These are phyloP conservation scores for Binderoboletus segoi DNA, from an alignment of 1,284 basidiomycete genomes.

Conservation along the genomic window DNA sequence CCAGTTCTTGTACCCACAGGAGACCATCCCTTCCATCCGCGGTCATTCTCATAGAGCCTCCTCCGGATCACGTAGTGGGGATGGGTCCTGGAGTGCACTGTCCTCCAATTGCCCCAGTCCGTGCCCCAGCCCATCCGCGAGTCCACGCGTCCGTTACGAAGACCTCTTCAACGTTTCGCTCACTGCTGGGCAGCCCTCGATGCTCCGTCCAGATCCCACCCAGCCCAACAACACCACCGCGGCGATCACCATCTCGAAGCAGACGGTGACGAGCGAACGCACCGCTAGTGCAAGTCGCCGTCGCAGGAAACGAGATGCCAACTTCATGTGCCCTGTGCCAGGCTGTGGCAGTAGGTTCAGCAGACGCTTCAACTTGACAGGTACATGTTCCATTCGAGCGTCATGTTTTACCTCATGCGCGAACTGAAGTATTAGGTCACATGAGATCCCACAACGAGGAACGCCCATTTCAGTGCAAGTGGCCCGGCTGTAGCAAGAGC, in stretches of 20 bases:
- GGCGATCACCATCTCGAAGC: background rate
- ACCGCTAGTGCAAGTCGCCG: conserved; percentile 74
- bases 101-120: conserved; percentile 37
- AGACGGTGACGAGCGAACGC: conserved; percentile 58
- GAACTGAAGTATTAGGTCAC: conserved; percentile 52
- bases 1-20: conserved; percentile 48
- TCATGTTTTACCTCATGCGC: conserved; percentile 17
- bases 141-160: conserved; percentile 35
- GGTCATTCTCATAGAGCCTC: conserved; percentile 63
- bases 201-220: conserved; percentile 30
- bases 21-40: conserved; percentile 43
- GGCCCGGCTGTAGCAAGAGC: conserved; percentile 82
- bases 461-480: conserved; percentile 82
- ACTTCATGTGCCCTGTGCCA: conserved; percentile 72
- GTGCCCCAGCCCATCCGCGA: conserved; percentile 38
- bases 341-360: conserved; percentile 85
- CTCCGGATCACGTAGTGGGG: conserved; percentile 50
- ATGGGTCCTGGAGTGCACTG: conserved; percentile 35
- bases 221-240: conserved; percentile 30
- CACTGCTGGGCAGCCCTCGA: conserved; percentile 24
- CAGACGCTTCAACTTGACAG: conserved; percentile 79
- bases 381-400: conserved; percentile 40
- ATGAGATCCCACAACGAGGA: conserved; percentile 84
- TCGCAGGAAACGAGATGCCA: conserved; percentile 73
- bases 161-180: conserved; percentile 37